A percentile compares a stretch with the other conserved stretches of the same genome.
phyloP scores from a whole-genome alignment of 768 basidiomycete species.

The Amanita thiersii region DNA sequence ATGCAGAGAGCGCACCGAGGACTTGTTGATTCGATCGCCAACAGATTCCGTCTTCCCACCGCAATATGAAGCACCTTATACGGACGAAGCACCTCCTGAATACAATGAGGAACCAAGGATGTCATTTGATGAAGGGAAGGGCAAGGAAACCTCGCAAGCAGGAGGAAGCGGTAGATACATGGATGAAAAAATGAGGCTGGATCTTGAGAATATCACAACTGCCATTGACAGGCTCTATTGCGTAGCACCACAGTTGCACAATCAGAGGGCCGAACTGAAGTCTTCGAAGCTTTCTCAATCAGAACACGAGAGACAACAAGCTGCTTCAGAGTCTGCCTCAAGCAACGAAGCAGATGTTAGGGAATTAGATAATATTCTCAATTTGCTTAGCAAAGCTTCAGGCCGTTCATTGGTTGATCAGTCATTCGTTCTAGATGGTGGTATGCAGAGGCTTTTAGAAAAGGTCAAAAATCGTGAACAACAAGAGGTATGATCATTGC shows the following conservation, averaged over 20 bases:
- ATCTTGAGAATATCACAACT: constrained; percentile 76
- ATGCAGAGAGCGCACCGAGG: constrained; percentile 52
- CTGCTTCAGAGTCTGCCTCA: constrained; percentile 12
- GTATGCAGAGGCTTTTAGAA: constrained; percentile 46
- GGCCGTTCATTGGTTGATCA: constrained; percentile 63
- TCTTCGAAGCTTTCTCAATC: constrained; percentile 62
- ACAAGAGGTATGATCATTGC: constrained; percentile 43
- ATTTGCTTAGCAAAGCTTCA: constrained; percentile 63
- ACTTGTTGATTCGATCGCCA: constrained; percentile 17
- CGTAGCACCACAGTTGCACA: constrained; percentile 80
- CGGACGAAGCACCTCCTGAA: constrained; percentile 41
- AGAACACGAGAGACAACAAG: constrained; percentile 55
- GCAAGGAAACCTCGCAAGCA: constrained; percentile 19
- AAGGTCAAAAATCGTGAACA: constrained; percentile 49
- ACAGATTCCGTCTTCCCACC: constrained; percentile 34
- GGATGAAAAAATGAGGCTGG: constrained; percentile 79
- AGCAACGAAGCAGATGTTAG: constrained; percentile 40
- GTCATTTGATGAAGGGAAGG: constrained; percentile 30
- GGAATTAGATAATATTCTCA: constrained; percentile 68
- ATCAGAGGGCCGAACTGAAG: constrained; percentile 90
- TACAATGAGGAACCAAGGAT: constrained; percentile 35
- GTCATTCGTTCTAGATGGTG: constrained; percentile 57
- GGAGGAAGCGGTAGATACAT: constrained; percentile 18
- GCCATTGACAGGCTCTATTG: constrained; percentile 87
- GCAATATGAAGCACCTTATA: constrained; percentile 36